Evolutionary conservation across 2,329 filamentous ascomycete species (phyloP).

Genomic region (Emmonsia crescens): DNA sequence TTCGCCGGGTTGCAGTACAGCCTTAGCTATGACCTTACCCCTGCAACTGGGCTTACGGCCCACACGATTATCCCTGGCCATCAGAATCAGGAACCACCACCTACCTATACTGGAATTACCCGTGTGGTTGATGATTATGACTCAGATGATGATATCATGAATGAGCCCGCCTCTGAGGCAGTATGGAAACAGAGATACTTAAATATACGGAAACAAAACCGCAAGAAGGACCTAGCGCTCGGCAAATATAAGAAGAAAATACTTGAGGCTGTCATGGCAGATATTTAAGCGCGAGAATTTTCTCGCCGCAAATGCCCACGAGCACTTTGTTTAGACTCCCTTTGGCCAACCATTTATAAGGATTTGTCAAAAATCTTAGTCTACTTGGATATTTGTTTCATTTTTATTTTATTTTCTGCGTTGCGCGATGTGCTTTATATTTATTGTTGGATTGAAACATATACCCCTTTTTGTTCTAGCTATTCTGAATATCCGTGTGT

Average conservation of each 20-base stretch:
- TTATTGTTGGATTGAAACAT: not conserved
- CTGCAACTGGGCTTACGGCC: constrained; percentile 1
- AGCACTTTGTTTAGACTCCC: not conserved
- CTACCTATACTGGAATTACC: not conserved
- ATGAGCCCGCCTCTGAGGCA: constrained; percentile 20
- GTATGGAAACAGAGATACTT: constrained; percentile 33
- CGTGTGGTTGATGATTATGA: constrained; percentile 15
- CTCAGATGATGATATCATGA: constrained; percentile 21
- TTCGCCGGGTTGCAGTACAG: not conserved
- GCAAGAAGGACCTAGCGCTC: constrained; percentile 28
- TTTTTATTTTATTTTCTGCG: not conserved
- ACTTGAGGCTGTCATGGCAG: constrained; percentile 34
- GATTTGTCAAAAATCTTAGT: no score
- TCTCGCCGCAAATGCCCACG: no score
- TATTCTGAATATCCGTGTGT: not conserved
- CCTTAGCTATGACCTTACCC: constrained; percentile 6
- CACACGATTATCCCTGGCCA: not conserved
- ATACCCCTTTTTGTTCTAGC: not conserved
- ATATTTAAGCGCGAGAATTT: constrained; percentile 17
- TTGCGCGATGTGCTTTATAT: not conserved
- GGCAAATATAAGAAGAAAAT: constrained; percentile 33
- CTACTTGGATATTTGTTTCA: not conserved
- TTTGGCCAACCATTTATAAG: not conserved
- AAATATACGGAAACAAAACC: constrained; percentile 28
- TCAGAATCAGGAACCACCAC: not conserved